Base-by-base conservation (phyloP, 1,284 basidiomycete genomes). In the Cutaneotrichosporon spelunceum region DNA sequence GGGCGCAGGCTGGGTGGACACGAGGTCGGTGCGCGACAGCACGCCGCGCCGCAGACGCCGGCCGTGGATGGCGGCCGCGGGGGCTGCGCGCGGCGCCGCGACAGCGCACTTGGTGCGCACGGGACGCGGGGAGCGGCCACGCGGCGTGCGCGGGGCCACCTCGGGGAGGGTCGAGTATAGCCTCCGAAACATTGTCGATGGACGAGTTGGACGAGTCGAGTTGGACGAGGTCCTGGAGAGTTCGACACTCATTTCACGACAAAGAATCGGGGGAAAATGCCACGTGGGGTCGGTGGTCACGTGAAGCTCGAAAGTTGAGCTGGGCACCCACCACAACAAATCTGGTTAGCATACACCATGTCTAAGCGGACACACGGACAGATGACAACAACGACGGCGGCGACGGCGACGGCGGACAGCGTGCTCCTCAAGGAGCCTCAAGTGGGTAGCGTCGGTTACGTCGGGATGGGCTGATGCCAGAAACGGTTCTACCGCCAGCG, bases 401-500 rank as follows among this genome's bases (percentile, higher is more conserved):
- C 56, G 8, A 63, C 54, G 19, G 56, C 64, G n/a, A 53, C 59
- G 50, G 62, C 67, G 57, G 68, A 57, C 34, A 64, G 55, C 26
- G 61, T 68, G 36, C 59, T 59, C 4, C 65, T 75, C 19, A 65
- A 68, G 50, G 68, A 70, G 34, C 73, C 73, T 11, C 73, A 75
- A 62, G 73, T 73, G 53, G 52, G 69, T 26, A 62, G 21, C 1
- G 7, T 14, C 14, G 9, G 21, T 10, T 1, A 4, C 2, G 7
- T 9, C 4, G 13, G 6, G 11, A 6, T 27, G 26, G 34, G 34
- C 61, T 65, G 53, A 62, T 45, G 11, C 2, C 61, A 96, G 89
- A 98, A 98, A 88, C 87, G 90, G 72, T 91, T 91, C 79, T 99
- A 99, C 79, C 85, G 96, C 24, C 96, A 99, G 77, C 85, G 96